Percentiles rank a stretch among this genome's conserved stretches.
Evolutionary conservation across 345 rosid genomes (phyloP).

Genomic region (Erysimum cheiranthoides): DNA sequence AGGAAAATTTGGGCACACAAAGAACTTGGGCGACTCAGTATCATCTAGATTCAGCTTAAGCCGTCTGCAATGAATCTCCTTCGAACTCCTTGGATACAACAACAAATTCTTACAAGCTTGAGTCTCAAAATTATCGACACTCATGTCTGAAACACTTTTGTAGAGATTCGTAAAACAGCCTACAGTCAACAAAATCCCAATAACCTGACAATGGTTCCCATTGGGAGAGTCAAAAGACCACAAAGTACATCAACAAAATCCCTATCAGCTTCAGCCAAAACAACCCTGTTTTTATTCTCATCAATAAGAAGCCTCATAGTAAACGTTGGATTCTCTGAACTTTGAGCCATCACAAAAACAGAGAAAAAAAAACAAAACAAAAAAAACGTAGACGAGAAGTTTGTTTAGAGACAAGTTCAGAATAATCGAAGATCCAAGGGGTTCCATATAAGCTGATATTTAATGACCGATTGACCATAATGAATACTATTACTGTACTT

Average conservation of each 20-base stretch:
- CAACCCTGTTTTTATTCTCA: constrained; percentile 28
- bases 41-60: constrained; percentile 23
- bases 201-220: constrained; percentile 35
- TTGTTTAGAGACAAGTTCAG: not conserved
- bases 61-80: no score
- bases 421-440: not conserved
- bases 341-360: constrained; percentile 25
- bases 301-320: constrained; percentile 38
- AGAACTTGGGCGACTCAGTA: constrained; percentile 22
- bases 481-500: no score
- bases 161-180: constrained; percentile 39
- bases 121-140: constrained; percentile 11
- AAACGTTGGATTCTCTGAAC: constrained; percentile 20
- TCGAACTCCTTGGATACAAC: constrained; percentile 31
- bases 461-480: not conserved
- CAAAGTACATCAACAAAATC: constrained; percentile 41
- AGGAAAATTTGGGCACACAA: not conserved
- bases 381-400: not conserved
- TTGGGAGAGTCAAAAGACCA: constrained; percentile 36
- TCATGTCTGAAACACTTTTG: constrained; percentile 29
- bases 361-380: not conserved
- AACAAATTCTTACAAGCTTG: constrained; percentile 27
- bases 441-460: not conserved
- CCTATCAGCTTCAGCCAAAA: constrained; percentile 39
- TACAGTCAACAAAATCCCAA: not conserved